Evolutionary conservation across 257 asterid species (phyloP).

Genomic region (Nicotiana noctiflora): DNA sequence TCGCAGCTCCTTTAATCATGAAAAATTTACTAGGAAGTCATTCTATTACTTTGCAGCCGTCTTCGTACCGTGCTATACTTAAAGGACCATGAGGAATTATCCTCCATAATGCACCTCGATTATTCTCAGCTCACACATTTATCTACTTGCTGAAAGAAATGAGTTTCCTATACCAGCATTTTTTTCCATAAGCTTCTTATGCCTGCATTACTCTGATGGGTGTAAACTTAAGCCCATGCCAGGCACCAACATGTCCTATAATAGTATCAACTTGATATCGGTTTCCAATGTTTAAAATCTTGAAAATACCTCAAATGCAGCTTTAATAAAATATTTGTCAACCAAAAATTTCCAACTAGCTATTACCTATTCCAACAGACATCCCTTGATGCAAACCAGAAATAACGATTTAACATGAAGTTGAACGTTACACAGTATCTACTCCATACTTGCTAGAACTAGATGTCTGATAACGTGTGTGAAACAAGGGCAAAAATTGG

Average conservation of each 20-base stretch:
- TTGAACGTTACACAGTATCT: neutral
- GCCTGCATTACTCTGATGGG: neutral
- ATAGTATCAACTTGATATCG: neutral
- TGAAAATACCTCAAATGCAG: neutral
- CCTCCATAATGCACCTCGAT: neutral
- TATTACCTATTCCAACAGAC: neutral
- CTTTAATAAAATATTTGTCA: neutral
- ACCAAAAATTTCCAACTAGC: neutral
- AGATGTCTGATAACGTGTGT: neutral
- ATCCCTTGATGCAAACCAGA: neutral
- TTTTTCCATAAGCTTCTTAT: neutral
- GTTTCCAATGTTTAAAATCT: neutral
- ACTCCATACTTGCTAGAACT: neutral
- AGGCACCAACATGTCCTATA: neutral
- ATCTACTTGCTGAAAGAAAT: neutral
- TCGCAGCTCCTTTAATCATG: neutral
- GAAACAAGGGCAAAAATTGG: neutral
- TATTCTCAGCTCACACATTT: neutral
- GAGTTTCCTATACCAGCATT: neutral
- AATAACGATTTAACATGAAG: neutral
- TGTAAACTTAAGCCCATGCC: neutral
- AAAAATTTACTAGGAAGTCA: neutral
- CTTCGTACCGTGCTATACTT: neutral
- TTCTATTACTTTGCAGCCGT: neutral
- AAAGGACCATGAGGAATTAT: neutral